Evolutionary conservation across 371 early-diverging fungal species (phyloP).

Genomic region (Mucor ambiguus): DNA sequence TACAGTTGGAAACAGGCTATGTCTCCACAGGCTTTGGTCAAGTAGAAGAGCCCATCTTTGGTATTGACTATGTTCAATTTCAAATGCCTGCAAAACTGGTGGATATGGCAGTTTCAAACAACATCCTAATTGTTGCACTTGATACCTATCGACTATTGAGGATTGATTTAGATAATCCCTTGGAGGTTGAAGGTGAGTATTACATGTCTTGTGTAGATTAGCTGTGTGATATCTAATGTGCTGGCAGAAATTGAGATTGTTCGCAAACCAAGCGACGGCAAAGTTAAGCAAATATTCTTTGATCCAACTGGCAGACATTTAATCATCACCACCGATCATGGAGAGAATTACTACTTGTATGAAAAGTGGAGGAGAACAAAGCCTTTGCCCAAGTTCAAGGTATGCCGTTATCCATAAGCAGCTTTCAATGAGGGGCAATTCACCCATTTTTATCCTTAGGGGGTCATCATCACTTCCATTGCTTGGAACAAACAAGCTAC

Average conservation of each 20-base stretch:
- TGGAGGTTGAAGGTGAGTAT: constrained; percentile 31
- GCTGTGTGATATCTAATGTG: background rate
- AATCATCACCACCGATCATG: constrained; percentile 80
- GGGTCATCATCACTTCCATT: constrained; percentile 59
- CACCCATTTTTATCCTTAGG: background rate
- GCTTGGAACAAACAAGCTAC: constrained; percentile 84
- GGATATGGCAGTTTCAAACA: constrained; percentile 76
- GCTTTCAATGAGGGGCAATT: constrained; percentile 55
- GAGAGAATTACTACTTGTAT: constrained; percentile 86
- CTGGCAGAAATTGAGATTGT: constrained; percentile 74
- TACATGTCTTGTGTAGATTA: background rate
- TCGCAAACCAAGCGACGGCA: constrained; percentile 60
- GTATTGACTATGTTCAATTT: constrained; percentile 86
- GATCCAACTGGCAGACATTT: constrained; percentile 89
- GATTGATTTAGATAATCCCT: constrained; percentile 67
- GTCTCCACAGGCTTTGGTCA: constrained; percentile 38
- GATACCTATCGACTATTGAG: constrained; percentile 67
- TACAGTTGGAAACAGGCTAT: constrained; percentile 55
- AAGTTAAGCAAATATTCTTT: constrained; percentile 71
- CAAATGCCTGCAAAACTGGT: constrained; percentile 69
- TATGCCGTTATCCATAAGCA: constrained; percentile 32
- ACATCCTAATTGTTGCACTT: constrained; percentile 73
- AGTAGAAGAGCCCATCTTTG: constrained; percentile 60
- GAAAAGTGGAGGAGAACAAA: constrained; percentile 77
- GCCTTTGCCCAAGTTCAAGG: constrained; percentile 68